phyloP scores from a whole-genome alignment of 148 eudicot genomes.

The Beta vulgaris region DNA sequence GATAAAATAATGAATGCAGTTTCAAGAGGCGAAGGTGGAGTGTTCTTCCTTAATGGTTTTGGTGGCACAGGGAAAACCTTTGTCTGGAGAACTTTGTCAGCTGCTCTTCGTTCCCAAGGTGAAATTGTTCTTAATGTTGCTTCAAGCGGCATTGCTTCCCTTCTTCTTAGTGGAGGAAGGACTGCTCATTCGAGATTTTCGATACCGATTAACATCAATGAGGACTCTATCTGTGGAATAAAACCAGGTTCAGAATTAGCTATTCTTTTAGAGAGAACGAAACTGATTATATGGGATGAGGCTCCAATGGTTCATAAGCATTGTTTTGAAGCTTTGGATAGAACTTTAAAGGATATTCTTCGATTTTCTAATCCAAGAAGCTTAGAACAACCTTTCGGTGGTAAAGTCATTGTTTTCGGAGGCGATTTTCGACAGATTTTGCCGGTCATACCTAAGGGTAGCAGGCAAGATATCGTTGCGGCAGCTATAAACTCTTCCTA shows the following conservation, averaged over 20 bases:
- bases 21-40: neutral
- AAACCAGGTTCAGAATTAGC: neutral
- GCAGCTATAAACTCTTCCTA: constrained; percentile 9
- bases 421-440: too few relatives aligned
- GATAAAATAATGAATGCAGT: constrained; percentile 9
- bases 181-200: constrained; percentile 31
- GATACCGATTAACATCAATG: constrained; percentile 7
- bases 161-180: constrained; percentile 11
- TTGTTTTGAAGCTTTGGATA: neutral
- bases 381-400: neutral
- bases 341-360: neutral
- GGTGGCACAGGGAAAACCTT: constrained; percentile 33
- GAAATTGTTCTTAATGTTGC: constrained; percentile 24
- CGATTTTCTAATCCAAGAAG: neutral
- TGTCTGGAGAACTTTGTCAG: constrained; percentile 23
- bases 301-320: constrained; percentile 19
- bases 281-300: constrained; percentile 30
- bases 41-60: constrained; percentile 29
- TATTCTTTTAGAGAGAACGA: neutral
- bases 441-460: constrained; percentile 14
- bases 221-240: constrained; percentile 16
- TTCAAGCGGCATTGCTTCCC: constrained; percentile 28
- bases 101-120: constrained; percentile 7
- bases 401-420: too few relatives aligned
- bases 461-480: constrained; percentile 16